Evolutionary conservation across 1,139 yeast species (phyloP).

Genomic region (Scheffersomyces quercinus): DNA sequence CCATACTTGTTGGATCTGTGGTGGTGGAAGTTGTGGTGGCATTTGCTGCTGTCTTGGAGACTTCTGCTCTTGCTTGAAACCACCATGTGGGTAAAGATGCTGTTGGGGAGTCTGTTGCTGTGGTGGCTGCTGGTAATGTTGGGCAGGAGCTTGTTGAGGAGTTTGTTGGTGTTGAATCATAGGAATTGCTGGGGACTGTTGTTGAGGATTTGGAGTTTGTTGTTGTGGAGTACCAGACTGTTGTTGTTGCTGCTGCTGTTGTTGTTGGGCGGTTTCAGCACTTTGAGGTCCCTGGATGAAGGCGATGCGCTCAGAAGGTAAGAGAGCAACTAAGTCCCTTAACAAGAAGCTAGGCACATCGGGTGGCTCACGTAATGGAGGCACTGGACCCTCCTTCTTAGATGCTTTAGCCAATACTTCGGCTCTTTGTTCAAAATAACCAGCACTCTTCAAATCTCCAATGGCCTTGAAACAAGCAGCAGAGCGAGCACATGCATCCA

Average conservation of each 20-base stretch:
- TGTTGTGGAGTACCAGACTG: constrained; percentile 7
- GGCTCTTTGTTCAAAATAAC: constrained; percentile 44
- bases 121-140: constrained; percentile 6
- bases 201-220: constrained; percentile 9
- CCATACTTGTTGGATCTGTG: constrained; percentile 24
- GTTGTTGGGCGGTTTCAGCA: constrained; percentile 2
- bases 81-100: constrained; percentile 17
- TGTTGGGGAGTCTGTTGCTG: constrained; percentile 10
- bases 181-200: constrained; percentile 8
- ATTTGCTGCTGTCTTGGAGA: constrained; percentile 19
- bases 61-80: constrained; percentile 19
- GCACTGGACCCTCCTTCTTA: constrained; percentile 44
- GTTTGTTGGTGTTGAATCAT: constrained; percentile 11
- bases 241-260: constrained; percentile 8
- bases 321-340: constrained; percentile 48
- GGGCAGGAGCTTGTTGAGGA: constrained; percentile 7
- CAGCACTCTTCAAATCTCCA: constrained; percentile 45
- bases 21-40: constrained; percentile 24
- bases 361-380: constrained; percentile 49
- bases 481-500: constrained; percentile 58
- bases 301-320: constrained; percentile 44
- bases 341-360: constrained; percentile 49
- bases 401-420: constrained; percentile 41
- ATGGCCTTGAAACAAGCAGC: constrained; percentile 50
- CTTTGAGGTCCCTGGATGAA: constrained; percentile 28